Base-by-base conservation (phyloP, 1,139 yeast species). In the Taphrina sp. region DNA sequence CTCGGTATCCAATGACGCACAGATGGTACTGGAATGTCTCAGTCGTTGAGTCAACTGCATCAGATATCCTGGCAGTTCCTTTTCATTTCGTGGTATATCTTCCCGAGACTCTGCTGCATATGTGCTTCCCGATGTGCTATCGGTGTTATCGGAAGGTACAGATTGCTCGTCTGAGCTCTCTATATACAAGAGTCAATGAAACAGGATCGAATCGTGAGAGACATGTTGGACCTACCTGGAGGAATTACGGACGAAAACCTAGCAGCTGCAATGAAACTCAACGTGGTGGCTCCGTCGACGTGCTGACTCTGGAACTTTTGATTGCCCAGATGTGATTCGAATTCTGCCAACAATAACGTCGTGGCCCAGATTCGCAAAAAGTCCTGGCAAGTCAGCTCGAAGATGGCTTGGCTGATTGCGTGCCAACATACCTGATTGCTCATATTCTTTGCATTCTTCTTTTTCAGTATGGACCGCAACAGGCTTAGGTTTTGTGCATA, bases 321-420 rank as follows among this genome's bases (percentile, higher is more conserved):
- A n/a, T 49, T 38, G 28, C 46, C 54, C 23, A 23, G 44, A 12
- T 39, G 54, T 3, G 45, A 28, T 16, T 49, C 54, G 19, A 33
- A 49, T 31, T 49, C 54, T 2, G 54, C 54, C 22, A 49, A 14
- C 34, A 49, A 19, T 23, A 49, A 10, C 10, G 54, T 49, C 31
- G 54, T 42, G 5, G 54, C 45, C 54, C 54, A 49, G 43, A 41
- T 29, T 3, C 43, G 38, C 23, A 49, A 26, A 39, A 49, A 49
- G 39, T 43, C 47, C 47, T 43, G 20, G 12, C 20, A n/a, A 16
- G 5, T 14, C 12, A 28, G 10, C 31, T 8, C 31, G 31, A 28
- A 7, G 12, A 28, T 28, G 10, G 31, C 31, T 28, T 12, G 31
- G 10, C 7, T 7, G 31, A 7, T 28, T 28, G 7, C 7, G 12